A percentile compares a stretch with the other conserved stretches of the same genome.
Evolutionary conservation across 2,329 filamentous ascomycete genomes (phyloP).

Genomic region (Cercospora sp.): DNA sequence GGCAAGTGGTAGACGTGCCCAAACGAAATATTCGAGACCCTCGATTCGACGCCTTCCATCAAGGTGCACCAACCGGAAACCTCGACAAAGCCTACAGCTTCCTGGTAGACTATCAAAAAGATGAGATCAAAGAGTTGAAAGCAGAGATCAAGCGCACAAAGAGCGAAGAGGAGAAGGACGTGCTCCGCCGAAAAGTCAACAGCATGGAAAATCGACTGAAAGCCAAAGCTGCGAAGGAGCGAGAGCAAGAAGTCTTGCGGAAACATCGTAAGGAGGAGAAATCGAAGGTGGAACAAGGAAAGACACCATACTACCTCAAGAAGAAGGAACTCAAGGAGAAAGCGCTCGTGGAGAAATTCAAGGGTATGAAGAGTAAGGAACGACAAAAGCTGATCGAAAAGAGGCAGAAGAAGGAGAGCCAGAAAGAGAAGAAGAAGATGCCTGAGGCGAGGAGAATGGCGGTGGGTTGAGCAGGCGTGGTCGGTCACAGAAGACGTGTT

Average conservation of each 20-base stretch:
- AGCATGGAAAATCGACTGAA: slow-evolving; percentile 78
- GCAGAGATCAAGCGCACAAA: slow-evolving; percentile 67
- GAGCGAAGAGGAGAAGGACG: slow-evolving; percentile 64
- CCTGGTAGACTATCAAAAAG: slow-evolving; percentile 78
- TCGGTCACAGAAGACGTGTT: background rate
- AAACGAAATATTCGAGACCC: slow-evolving; percentile 73
- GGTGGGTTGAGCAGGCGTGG: slow-evolving; percentile 1
- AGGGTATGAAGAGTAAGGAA: slow-evolving; percentile 80
- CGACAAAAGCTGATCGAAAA: slow-evolving; percentile 82
- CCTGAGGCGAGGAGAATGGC: slow-evolving; percentile 43
- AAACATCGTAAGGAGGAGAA: slow-evolving; percentile 82
- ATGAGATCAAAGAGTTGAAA: slow-evolving; percentile 77
- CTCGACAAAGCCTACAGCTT: slow-evolving; percentile 79
- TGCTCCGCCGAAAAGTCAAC: slow-evolving; percentile 69
- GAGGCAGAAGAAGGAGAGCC: slow-evolving; percentile 82
- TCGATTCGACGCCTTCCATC: slow-evolving; percentile 72
- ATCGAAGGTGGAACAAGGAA: slow-evolving; percentile 80
- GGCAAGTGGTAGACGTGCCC: slow-evolving; percentile 64
- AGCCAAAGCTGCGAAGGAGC: slow-evolving; percentile 67
- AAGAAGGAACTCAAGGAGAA: slow-evolving; percentile 84
- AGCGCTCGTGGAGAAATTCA: slow-evolving; percentile 75
- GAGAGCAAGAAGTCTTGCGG: slow-evolving; percentile 66
- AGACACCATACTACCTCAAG: slow-evolving; percentile 92
- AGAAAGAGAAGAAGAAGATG: slow-evolving; percentile 73
- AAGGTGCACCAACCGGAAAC: slow-evolving; percentile 46